Percentiles rank a stretch among this genome's conserved stretches.
phyloP scores from a whole-genome alignment of 2,329 filamentous ascomycete genomes.

The Penicillium fuscoglaucum region DNA sequence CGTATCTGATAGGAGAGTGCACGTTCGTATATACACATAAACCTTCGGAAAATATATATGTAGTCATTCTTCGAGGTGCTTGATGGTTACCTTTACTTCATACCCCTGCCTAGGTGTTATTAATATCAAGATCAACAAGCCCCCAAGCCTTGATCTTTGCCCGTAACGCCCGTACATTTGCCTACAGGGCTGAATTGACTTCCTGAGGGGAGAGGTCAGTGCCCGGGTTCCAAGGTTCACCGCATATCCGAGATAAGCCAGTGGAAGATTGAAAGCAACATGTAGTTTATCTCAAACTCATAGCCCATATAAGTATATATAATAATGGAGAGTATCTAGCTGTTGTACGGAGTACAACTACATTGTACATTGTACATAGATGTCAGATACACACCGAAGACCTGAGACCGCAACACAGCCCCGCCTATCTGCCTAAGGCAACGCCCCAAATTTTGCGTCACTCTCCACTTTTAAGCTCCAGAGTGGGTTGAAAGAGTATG shows the following conservation, averaged over 20 bases:
- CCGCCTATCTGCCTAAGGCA: constrained; percentile 7
- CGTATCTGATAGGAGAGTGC: neutral
- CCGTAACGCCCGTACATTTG: neutral
- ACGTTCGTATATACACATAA: neutral
- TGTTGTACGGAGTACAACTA: neutral
- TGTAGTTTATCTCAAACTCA: neutral
- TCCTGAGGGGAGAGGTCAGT: neutral
- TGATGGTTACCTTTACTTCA: neutral
- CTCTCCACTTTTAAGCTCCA: constrained; percentile 26
- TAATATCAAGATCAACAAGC: neutral
- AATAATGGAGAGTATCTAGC: neutral
- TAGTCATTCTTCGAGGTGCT: neutral
- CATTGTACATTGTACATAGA: neutral
- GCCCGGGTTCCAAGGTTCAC: neutral
- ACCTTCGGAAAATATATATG: neutral
- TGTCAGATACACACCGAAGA: neutral
- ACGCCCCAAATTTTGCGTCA: constrained; percentile 18
- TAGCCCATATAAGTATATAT: neutral
- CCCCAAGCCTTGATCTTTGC: neutral
- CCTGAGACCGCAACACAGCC: neutral
- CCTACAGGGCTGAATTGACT: constrained; percentile 2
- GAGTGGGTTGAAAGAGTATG: constrained; percentile 13
- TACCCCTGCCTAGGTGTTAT: neutral
- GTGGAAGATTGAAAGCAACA: neutral
- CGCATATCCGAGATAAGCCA: neutral